These are phyloP conservation scores for Yarrowia keelungensis DNA, from an alignment of 805 yeast genomes.

Conservation along the genomic window DNA sequence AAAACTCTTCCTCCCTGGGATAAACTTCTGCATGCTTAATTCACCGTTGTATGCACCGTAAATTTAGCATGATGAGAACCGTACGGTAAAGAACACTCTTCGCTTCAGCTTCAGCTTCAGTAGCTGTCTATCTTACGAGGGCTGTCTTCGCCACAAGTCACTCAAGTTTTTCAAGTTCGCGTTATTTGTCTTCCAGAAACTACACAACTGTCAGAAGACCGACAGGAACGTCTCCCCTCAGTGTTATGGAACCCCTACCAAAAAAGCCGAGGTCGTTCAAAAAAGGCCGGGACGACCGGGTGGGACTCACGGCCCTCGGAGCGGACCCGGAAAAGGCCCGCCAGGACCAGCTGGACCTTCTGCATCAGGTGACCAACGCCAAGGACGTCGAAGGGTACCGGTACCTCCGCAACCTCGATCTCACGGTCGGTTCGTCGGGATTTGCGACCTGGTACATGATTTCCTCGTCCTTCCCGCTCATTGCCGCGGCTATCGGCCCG, in stretches of 20 bases:
- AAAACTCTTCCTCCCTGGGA: neutral
- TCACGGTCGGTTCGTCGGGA: conserved; percentile 39
- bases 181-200: too few species aligned
- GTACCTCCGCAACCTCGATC: conserved; percentile 12
- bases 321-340: conserved; percentile 10
- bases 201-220: neutral
- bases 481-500: conserved; percentile 82
- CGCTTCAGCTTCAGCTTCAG: too few species aligned
- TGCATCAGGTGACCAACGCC: conserved; percentile 28
- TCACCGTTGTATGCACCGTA: conserved; percentile 10
- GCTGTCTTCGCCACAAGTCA: too few species aligned
- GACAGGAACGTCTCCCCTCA: too few species aligned
- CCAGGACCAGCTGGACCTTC: conserved; percentile 15
- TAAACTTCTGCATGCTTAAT: conserved; percentile 18
- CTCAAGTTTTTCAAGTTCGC: too few species aligned
- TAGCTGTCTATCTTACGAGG: too few species aligned
- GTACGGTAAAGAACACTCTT: too few species aligned
- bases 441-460: conserved; percentile 62
- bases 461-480: conserved; percentile 73
- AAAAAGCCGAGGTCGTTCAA: conserved; percentile 22
- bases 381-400: conserved; percentile 27
- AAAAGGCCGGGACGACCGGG: conserved; percentile 27
- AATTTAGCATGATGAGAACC: neutral
- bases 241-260: neutral
- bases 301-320: conserved; percentile 11